phyloP scores from a whole-genome alignment of 1,284 basidiomycete genomes.

The Baeospora myosura region DNA sequence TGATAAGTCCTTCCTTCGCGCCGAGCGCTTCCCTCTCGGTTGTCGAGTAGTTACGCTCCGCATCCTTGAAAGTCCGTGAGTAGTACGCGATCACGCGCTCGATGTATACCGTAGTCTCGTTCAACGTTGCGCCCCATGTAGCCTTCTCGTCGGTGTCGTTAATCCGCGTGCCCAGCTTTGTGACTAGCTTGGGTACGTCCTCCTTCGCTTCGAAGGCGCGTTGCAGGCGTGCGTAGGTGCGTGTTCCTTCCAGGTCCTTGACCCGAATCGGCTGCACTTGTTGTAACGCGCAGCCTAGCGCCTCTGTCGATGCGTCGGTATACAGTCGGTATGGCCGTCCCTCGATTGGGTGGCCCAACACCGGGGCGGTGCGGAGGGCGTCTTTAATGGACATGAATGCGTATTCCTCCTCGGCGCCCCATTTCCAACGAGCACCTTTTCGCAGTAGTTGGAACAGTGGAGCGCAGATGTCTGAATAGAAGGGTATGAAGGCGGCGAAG shows the following conservation, averaged over 20 bases:
- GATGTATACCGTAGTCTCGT: neutral
- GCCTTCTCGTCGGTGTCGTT: neutral
- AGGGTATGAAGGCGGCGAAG: conserved; percentile 24
- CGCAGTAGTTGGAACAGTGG: neutral
- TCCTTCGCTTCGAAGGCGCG: neutral
- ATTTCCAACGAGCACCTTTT: neutral
- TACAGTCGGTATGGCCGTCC: neutral
- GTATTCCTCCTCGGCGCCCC: neutral
- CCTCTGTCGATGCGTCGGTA: neutral
- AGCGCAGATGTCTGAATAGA: no score
- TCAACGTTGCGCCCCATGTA: neutral
- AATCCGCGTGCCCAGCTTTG: neutral
- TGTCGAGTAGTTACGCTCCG: neutral
- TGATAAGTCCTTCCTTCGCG: neutral
- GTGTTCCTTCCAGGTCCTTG: neutral
- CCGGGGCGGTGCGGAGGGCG: neutral
- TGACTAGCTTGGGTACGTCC: neutral
- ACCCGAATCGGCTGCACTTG: conserved; percentile 4
- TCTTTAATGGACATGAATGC: neutral
- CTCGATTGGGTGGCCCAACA: neutral
- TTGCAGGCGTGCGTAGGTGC: neutral
- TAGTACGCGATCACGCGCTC: neutral
- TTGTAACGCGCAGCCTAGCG: conserved; percentile 15
- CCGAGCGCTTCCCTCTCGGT: neutral
- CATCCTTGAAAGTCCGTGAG: neutral